These are phyloP conservation scores for Debaryomycetaceae sp. DNA, from an alignment of 1,139 yeast species.

Conservation along the genomic window DNA sequence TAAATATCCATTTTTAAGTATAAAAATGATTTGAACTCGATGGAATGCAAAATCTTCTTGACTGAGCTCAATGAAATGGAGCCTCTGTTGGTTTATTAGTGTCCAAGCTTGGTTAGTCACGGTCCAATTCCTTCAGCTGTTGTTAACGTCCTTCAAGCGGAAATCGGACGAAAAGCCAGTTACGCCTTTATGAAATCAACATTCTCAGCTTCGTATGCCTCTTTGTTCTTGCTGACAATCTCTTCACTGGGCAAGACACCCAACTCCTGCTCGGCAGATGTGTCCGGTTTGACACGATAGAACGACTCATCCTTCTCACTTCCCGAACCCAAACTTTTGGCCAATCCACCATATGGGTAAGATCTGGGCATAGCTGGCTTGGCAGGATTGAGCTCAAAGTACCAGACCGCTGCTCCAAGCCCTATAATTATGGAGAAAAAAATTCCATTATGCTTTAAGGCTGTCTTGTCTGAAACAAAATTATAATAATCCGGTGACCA, in stretches of 20 bases:
- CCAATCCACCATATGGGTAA: constrained; percentile 73
- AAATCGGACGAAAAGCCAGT: background rate
- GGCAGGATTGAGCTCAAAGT: constrained; percentile 64
- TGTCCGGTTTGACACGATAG: constrained; percentile 43
- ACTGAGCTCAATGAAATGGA: too few relatives aligned
- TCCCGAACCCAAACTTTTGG: constrained; percentile 67
- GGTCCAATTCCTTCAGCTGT: too few relatives aligned
- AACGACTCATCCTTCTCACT: constrained; percentile 44
- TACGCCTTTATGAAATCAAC: constrained; percentile 35
- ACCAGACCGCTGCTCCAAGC: constrained; percentile 52
- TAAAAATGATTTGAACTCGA: background rate
- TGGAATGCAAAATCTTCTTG: background rate
- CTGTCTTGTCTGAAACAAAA: constrained; percentile 57
- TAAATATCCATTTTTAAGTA: background rate
- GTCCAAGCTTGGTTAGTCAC: too few relatives aligned
- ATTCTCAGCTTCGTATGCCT: constrained; percentile 34
- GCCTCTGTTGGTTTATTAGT: too few relatives aligned
- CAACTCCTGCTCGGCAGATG: constrained; percentile 36
- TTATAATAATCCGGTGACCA: constrained; percentile 85
- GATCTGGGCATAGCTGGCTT: constrained; percentile 76
- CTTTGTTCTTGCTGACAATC: constrained; percentile 25
- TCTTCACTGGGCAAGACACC: constrained; percentile 35
- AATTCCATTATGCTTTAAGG: constrained; percentile 48
- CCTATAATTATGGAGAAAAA: constrained; percentile 57
- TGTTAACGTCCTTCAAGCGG: too few relatives aligned